Percentiles rank a stretch among this genome's conserved stretches.
These are phyloP conservation scores for Fraxinus latifolia DNA, from an alignment of 305 asterid genomes.

Conservation along the genomic window DNA sequence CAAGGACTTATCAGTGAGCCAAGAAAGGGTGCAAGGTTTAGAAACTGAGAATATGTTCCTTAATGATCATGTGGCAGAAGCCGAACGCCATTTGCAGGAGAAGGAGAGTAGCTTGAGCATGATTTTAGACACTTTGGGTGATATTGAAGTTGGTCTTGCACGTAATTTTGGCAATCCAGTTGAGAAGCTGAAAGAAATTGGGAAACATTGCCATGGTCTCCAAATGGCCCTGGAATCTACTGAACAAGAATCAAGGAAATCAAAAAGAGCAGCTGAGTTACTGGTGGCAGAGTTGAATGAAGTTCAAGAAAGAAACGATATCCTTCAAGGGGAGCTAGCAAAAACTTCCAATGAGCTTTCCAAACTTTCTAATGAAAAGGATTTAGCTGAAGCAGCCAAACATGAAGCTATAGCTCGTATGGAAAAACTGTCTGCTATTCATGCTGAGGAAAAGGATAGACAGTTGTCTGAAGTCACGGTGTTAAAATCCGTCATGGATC, in stretches of 20 bases:
- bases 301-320: slow-evolving; percentile 94
- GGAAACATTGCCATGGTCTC: slow-evolving; percentile 47
- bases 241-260: slow-evolving; percentile 74
- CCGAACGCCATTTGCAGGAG: slow-evolving; percentile 53
- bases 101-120: slow-evolving; percentile 52
- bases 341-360: slow-evolving; percentile 54
- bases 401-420: slow-evolving; percentile 58
- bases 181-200: slow-evolving; percentile 58
- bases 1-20: slow-evolving; percentile 48
- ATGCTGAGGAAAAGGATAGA: slow-evolving; percentile 62
- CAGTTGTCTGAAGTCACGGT: slow-evolving; percentile 54
- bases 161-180: slow-evolving; percentile 42
- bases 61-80: slow-evolving; percentile 58
- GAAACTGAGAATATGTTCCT: slow-evolving; percentile 63
- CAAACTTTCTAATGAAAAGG: slow-evolving; percentile 63
- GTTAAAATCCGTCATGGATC: slow-evolving; percentile 54
- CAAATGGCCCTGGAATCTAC: slow-evolving; percentile 44
- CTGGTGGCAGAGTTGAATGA: slow-evolving; percentile 92
- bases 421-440: slow-evolving; percentile 54
- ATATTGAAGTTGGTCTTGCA: slow-evolving; percentile 42
- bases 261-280: slow-evolving; percentile 84
- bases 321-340: slow-evolving; percentile 83
- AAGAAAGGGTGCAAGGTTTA: slow-evolving; percentile 52
- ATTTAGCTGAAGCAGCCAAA: slow-evolving; percentile 58
- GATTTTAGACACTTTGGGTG: slow-evolving; percentile 48